A percentile compares a stretch with the other conserved stretches of the same genome.
Evolutionary conservation across 2,329 filamentous ascomycete species (phyloP).

Genomic region (Balansia obtecta): DNA sequence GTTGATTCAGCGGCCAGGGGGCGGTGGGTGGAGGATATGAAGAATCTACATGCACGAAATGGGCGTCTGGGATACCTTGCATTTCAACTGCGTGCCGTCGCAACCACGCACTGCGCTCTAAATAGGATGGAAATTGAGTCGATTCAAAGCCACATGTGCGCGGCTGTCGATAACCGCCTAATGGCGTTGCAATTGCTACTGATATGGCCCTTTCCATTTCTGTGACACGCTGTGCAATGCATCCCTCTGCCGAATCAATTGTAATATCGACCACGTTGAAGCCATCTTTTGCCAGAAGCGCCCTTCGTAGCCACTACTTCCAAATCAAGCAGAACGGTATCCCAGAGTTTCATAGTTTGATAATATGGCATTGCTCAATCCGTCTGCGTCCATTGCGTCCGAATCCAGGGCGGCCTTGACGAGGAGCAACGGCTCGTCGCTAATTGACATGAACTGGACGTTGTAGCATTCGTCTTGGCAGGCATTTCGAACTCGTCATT

Average conservation of each 20-base stretch:
- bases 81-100: slow-evolving; percentile 29
- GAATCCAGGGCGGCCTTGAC: slow-evolving; percentile 34
- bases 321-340: slow-evolving; percentile 27
- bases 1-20: slow-evolving; percentile 3
- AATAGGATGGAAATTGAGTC: slow-evolving; percentile 23
- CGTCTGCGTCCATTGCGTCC: slow-evolving; percentile 30
- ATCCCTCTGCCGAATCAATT: slow-evolving; percentile 19
- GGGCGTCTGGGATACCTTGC: slow-evolving; percentile 45
- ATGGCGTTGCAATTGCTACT: no score
- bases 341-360: slow-evolving; percentile 20
- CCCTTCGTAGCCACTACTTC: slow-evolving; percentile 12
- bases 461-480: no score
- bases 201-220: slow-evolving; percentile 11
- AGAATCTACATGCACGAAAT: slow-evolving; percentile 29
- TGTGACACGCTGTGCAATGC: slow-evolving; percentile 22
- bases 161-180: no score
- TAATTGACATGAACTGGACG: slow-evolving; percentile 14
- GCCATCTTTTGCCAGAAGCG: slow-evolving; percentile 13
- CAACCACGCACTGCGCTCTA: slow-evolving; percentile 18
- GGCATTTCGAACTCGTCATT: no score
- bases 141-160: slow-evolving; percentile 19
- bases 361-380: slow-evolving; percentile 22
- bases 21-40: slow-evolving; percentile 15
- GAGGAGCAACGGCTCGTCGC: slow-evolving; percentile 25
- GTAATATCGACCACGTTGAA: slow-evolving; percentile 25